Conservation (phyloP, 2,329 filamentous ascomycete species). For the Macroventuria anomochaeta region DNA sequence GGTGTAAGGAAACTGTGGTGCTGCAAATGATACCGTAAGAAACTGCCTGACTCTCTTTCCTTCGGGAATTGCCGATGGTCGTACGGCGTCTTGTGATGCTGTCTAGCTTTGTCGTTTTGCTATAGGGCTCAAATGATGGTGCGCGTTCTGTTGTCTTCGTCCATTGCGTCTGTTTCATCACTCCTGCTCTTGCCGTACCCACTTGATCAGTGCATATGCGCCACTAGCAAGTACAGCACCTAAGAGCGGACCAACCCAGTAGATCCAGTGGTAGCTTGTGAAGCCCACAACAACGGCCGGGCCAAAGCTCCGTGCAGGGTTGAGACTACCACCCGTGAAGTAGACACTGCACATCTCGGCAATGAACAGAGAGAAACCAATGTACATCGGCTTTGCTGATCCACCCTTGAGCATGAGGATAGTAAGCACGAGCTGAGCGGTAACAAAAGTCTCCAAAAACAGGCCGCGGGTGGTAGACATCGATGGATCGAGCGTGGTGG, state of each 20-base stretch:
- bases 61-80: neutral
- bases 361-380: slow-evolving; percentile 74
- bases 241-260: slow-evolving; percentile 53
- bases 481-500: slow-evolving; percentile 28
- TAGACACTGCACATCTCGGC: slow-evolving; percentile 57
- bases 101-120: neutral
- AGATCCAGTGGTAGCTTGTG: slow-evolving; percentile 49
- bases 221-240: slow-evolving; percentile 54
- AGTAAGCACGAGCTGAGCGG: slow-evolving; percentile 43
- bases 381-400: slow-evolving; percentile 71
- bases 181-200: slow-evolving; percentile 18
- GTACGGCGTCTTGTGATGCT: neutral
- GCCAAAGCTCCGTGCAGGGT: slow-evolving; percentile 56
- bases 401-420: slow-evolving; percentile 65
- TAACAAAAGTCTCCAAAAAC: slow-evolving; percentile 42
- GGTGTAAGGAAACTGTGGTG: slow-evolving; percentile 2
- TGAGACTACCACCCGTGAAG: slow-evolving; percentile 55
- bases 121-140: neutral
- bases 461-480: slow-evolving; percentile 37
- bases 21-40: slow-evolving; percentile 4
- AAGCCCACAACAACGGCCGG: slow-evolving; percentile 52
- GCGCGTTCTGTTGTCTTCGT: neutral
- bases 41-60: neutral
- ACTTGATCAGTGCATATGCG: slow-evolving; percentile 55
- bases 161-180: neutral